phyloP scores from a whole-genome alignment of 257 asterid genomes.

The Gentiana dahurica region DNA sequence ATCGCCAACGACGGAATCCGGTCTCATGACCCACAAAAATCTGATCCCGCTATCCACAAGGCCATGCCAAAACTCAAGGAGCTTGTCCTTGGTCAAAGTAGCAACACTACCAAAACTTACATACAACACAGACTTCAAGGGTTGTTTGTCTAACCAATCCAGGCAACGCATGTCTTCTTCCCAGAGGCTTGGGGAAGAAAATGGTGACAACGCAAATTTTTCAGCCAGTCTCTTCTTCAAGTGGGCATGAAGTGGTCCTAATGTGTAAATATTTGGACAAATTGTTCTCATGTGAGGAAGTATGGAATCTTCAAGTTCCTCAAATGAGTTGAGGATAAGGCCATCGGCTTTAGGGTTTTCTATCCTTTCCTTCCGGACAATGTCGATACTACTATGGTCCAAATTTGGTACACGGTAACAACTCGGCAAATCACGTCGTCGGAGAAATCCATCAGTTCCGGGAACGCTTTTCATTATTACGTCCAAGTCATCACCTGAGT shows the following conservation, averaged over 20 bases:
- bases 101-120: slow-evolving; percentile 10
- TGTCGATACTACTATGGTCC: no score
- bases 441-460: slow-evolving; percentile 16
- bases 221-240: not conserved
- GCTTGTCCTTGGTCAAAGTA: not conserved
- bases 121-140: not conserved
- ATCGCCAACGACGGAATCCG: no score
- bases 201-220: not conserved
- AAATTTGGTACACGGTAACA: no score
- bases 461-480: slow-evolving; percentile 6
- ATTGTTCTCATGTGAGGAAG: slow-evolving; percentile 11
- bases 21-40: no score
- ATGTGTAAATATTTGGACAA: slow-evolving; percentile 16
- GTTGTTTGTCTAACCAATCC: not conserved
- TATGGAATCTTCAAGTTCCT: slow-evolving; percentile 19
- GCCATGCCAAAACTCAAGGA: not conserved
- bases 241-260: slow-evolving; percentile 24
- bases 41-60: no score
- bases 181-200: slow-evolving; percentile 3
- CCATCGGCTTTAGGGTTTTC: not conserved
- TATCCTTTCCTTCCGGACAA: no score
- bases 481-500: slow-evolving; percentile 20
- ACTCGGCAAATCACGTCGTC: not conserved
- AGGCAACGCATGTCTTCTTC: slow-evolving; percentile 4
- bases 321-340: slow-evolving; percentile 23